Conservation (phyloP, 2,329 filamentous ascomycete genomes). For the Mariannaea sp. region DNA sequence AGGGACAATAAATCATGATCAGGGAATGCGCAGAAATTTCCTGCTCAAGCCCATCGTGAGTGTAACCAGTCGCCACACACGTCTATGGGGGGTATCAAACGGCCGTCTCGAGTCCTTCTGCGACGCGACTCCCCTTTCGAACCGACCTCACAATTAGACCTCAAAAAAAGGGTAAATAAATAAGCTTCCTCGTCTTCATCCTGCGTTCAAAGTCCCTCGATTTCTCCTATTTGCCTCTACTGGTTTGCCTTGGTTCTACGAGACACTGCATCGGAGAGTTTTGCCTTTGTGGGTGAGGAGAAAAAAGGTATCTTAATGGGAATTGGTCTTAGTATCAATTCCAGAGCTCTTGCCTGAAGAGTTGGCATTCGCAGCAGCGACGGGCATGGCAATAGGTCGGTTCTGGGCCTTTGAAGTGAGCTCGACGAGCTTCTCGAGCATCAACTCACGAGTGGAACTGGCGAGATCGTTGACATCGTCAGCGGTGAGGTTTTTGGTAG, state of each 20-base stretch:
- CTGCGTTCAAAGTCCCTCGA: neutral
- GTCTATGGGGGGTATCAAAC: constrained; percentile 43
- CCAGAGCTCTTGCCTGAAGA: constrained; percentile 39
- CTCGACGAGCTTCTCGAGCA: constrained; percentile 69
- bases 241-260: neutral
- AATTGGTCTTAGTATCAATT: constrained; percentile 52
- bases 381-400: constrained; percentile 41
- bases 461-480: constrained; percentile 79
- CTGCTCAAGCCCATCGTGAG: constrained; percentile 25
- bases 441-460: constrained; percentile 69
- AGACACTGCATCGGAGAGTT: neutral
- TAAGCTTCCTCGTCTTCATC: constrained; percentile 15
- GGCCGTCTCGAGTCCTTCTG: constrained; percentile 36
- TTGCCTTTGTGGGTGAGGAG: neutral
- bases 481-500: constrained; percentile 71
- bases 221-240: constrained; percentile 10
- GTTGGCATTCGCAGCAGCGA: constrained; percentile 30
- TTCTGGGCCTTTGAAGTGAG: constrained; percentile 59
- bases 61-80: constrained; percentile 38
- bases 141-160: constrained; percentile 23
- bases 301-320: constrained; percentile 32
- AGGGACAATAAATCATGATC: constrained; percentile 19
- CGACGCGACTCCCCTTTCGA: constrained; percentile 31
- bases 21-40: constrained; percentile 27
- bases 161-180: constrained; percentile 22